Percentiles rank a stretch among this genome's conserved stretches.
Conservation (phyloP, 2,329 filamentous ascomycete species). For the Tolypocladium album region DNA sequence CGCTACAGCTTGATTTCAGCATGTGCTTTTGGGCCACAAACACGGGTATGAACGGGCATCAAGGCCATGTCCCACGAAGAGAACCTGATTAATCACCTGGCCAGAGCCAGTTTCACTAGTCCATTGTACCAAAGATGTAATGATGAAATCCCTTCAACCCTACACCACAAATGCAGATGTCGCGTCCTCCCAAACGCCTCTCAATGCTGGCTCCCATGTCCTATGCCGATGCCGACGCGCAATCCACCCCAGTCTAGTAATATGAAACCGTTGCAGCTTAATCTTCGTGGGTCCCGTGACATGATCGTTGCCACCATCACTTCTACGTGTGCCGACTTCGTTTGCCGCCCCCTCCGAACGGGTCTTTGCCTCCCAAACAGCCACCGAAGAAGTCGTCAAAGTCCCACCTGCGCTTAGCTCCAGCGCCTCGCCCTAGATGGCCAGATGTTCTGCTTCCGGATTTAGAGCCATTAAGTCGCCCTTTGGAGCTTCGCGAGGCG, state of each 20-base stretch:
- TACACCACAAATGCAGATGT: constrained; percentile 10
- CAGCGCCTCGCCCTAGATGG: constrained; percentile 52
- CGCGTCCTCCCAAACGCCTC: constrained; percentile 24
- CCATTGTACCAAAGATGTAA: background rate
- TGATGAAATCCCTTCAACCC: background rate
- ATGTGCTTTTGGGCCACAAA: background rate
- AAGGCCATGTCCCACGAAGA: background rate
- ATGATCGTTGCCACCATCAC: constrained; percentile 4
- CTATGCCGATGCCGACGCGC: constrained; percentile 19
- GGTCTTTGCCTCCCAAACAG: constrained; percentile 52
- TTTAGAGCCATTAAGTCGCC: constrained; percentile 15
- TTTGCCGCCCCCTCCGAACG: constrained; percentile 38
- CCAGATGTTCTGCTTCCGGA: constrained; percentile 15
- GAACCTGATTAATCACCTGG: background rate
- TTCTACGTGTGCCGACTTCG: constrained; percentile 34
- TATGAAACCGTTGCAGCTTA: constrained; percentile 2
- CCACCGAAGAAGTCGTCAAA: constrained; percentile 68
- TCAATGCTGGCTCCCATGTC: constrained; percentile 23
- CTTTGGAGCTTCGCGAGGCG: constrained; percentile 15
- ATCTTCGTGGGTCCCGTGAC: constrained; percentile 2
- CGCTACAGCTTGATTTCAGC: background rate
- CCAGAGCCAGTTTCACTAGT: background rate
- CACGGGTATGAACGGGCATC: background rate
- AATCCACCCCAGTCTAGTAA: constrained; percentile 9
- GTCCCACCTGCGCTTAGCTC: constrained; percentile 63